Conservation (phyloP, 345 rosid genomes). For the Kernera saxatilis region DNA sequence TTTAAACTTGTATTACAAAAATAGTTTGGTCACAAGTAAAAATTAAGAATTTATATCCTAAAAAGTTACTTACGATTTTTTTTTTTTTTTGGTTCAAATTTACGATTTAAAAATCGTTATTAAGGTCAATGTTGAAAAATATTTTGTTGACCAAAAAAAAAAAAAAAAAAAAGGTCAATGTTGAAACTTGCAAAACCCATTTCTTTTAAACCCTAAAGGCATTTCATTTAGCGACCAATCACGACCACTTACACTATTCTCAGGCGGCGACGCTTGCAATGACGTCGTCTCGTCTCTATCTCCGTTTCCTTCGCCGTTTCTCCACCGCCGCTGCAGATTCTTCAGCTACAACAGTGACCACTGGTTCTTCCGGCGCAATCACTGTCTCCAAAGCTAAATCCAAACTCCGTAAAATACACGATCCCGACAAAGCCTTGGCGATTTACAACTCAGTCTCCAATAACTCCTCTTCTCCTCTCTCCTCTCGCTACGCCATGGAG, state of each 20-base stretch:
- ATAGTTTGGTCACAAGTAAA: too few species aligned
- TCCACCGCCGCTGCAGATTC: slow-evolving; percentile 30
- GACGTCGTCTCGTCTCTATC: slow-evolving; percentile 40
- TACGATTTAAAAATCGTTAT: too few species aligned
- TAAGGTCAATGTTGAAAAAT: background rate
- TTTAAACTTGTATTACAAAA: too few species aligned
- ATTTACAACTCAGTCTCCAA: slow-evolving; percentile 58
- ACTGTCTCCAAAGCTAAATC: slow-evolving; percentile 62
- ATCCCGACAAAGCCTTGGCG: slow-evolving; percentile 70
- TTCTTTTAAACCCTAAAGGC: slow-evolving; percentile 12
- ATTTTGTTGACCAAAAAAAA: too few species aligned
- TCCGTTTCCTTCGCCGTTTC: slow-evolving; percentile 48
- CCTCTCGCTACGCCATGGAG: slow-evolving; percentile 71
- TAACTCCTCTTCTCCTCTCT: slow-evolving; percentile 35
- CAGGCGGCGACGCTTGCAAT: background rate
- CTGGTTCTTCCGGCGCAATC: slow-evolving; percentile 25
- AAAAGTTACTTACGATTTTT: too few species aligned
- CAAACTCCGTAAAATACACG: slow-evolving; percentile 55
- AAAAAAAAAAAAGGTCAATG: too few species aligned
- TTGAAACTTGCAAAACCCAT: background rate
- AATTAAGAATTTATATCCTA: too few species aligned
- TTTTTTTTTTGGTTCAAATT: too few species aligned
- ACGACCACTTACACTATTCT: background rate
- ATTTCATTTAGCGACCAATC: background rate
- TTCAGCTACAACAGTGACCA: background rate